Percentiles rank a stretch among this genome's conserved stretches.
Evolutionary conservation across 305 asterid species (phyloP).

Genomic region (Solanum aculeatissimum): DNA sequence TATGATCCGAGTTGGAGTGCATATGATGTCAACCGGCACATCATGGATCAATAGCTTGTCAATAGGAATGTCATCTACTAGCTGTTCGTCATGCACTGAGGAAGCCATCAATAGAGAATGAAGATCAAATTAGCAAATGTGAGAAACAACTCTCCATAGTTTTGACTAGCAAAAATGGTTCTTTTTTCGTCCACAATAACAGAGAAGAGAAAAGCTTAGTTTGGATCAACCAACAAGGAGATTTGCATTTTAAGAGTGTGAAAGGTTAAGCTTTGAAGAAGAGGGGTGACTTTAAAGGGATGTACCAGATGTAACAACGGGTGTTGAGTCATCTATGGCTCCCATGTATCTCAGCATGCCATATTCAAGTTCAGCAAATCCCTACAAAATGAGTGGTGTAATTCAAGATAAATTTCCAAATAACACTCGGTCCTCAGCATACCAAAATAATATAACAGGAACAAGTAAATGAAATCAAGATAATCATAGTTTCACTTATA

Average conservation of each 20-base stretch:
- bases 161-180: not conserved
- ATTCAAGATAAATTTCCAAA: not conserved
- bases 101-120: conserved; percentile 1
- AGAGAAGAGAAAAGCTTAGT: not conserved
- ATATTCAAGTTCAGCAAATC: conserved; percentile 96
- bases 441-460: not conserved
- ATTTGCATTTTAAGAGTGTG: not conserved
- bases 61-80: conserved; percentile 71
- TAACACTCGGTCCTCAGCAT: not conserved
- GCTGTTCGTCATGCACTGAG: conserved; percentile 77
- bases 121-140: not conserved
- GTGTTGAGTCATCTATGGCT: conserved; percentile 81
- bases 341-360: conserved; percentile 98
- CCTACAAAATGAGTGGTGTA: conserved; percentile 26
- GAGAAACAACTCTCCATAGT: not conserved
- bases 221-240: not conserved
- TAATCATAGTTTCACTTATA: not conserved
- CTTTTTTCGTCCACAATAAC: not conserved
- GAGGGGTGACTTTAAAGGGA: not conserved
- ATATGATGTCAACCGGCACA: conserved; percentile 88
- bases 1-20: conserved; percentile 78
- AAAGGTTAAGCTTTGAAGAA: not conserved
- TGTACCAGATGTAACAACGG: conserved; percentile 68
- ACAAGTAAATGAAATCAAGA: not conserved
- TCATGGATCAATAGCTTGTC: conserved; percentile 77